phyloP scores from a whole-genome alignment of 805 yeast genomes.

The Sugiyamaella mastotermitis region DNA sequence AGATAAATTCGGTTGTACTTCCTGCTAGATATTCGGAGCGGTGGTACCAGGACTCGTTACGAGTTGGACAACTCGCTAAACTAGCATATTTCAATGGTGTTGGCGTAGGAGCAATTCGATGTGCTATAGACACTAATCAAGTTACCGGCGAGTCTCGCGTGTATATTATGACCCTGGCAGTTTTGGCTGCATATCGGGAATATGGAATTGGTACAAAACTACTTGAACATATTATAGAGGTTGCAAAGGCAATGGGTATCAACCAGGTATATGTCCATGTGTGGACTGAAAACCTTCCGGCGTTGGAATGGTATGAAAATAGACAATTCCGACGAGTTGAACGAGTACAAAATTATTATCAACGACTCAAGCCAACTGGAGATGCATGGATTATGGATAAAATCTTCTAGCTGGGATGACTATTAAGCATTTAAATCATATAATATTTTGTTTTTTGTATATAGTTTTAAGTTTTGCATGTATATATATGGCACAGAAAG shows the following conservation, averaged over 20 bases:
- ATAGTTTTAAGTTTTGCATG: too few relatives aligned
- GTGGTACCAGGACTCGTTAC: constrained; percentile 46
- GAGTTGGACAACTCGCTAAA: constrained; percentile 46
- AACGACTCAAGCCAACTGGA: constrained; percentile 36
- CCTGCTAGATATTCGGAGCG: constrained; percentile 46
- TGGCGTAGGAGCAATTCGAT: constrained; percentile 74
- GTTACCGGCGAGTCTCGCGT: constrained; percentile 24
- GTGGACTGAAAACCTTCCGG: constrained; percentile 38
- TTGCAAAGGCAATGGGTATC: constrained; percentile 49
- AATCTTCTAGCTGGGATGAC: constrained; percentile 21
- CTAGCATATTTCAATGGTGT: constrained; percentile 66
- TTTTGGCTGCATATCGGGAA: constrained; percentile 55
- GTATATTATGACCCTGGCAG: constrained; percentile 63
- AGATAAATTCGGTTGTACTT: constrained; percentile 47
- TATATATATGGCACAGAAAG: too few relatives aligned
- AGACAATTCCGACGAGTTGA: constrained; percentile 42
- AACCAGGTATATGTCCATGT: constrained; percentile 52
- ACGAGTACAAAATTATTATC: constrained; percentile 42
- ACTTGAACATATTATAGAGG: constrained; percentile 49
- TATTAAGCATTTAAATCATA: too few relatives aligned
- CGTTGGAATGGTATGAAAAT: constrained; percentile 45
- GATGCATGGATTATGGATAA: constrained; percentile 37
- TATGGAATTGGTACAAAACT: constrained; percentile 58
- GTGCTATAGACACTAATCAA: constrained; percentile 42
- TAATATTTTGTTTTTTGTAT: too few relatives aligned